These are phyloP conservation scores for Mycena rebaudengoi DNA, from an alignment of 768 basidiomycete species.

Conservation along the genomic window DNA sequence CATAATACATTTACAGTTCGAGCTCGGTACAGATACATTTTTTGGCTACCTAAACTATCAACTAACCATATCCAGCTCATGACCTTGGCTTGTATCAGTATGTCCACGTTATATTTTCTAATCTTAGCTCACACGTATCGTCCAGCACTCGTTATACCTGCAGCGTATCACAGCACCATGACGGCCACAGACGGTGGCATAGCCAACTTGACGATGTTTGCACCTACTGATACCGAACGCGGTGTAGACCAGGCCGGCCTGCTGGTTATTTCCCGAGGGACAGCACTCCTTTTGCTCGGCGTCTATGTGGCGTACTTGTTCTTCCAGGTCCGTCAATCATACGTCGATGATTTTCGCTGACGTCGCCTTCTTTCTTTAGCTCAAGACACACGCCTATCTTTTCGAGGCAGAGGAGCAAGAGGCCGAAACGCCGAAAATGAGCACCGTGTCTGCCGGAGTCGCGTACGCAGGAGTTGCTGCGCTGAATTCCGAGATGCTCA, in stretches of 20 bases:
- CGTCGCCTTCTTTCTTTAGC: constrained; percentile 46
- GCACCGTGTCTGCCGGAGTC: constrained; percentile 65
- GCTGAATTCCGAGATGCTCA: too few species aligned
- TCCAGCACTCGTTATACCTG: constrained; percentile 85
- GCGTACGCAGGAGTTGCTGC: too few species aligned
- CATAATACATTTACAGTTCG: constrained; percentile 42
- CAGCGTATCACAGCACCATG: constrained; percentile 75
- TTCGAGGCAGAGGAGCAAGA: constrained; percentile 57
- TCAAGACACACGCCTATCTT: constrained; percentile 74
- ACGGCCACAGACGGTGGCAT: constrained; percentile 5
- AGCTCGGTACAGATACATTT: constrained; percentile 49
- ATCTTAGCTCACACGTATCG: not conserved
- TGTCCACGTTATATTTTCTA: constrained; percentile 35
- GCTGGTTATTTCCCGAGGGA: constrained; percentile 81
- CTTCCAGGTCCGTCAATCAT: constrained; percentile 66
- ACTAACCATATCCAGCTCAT: constrained; percentile 61
- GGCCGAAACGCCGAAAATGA: constrained; percentile 69
- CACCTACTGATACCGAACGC: constrained; percentile 27
- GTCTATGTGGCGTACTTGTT: constrained; percentile 80
- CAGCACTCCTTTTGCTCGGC: constrained; percentile 74
- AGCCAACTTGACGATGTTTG: constrained; percentile 10
- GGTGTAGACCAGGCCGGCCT: constrained; percentile 55
- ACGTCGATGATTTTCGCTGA: not conserved
- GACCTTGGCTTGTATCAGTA: constrained; percentile 88
- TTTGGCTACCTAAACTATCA: not conserved